These are phyloP conservation scores for Aspergillus ochraceus DNA, from an alignment of 2,329 filamentous ascomycete species.

Conservation along the genomic window DNA sequence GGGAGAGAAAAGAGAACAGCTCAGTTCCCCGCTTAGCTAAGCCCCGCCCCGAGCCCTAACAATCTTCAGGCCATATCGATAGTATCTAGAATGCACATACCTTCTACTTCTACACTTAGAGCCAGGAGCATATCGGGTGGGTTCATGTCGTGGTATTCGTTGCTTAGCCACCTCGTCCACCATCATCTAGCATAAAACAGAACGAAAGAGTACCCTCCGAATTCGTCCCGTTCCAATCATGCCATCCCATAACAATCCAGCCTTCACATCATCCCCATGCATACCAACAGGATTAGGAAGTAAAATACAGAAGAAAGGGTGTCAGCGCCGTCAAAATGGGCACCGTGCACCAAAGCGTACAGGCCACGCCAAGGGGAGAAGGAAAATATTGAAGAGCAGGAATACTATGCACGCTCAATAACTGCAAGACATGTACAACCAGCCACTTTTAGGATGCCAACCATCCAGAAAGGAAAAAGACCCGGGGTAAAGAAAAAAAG, in stretches of 20 bases:
- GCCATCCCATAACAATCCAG: constrained; percentile 1
- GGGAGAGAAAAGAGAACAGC: background rate
- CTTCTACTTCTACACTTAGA: no score
- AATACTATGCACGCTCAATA: constrained; percentile 39
- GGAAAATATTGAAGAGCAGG: constrained; percentile 23
- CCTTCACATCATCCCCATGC: constrained; percentile 1
- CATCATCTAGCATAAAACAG: no score
- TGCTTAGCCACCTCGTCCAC: no score
- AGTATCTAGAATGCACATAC: no score
- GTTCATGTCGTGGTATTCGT: no score
- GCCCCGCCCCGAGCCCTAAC: no score
- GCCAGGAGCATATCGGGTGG: no score
- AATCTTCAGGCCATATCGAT: no score
- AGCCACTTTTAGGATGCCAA: constrained; percentile 25
- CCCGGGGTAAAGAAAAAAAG: constrained; percentile 7
- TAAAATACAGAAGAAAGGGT: constrained; percentile 8
- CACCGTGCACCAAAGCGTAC: background rate
- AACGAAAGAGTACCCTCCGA: background rate
- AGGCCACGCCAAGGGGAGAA: constrained; percentile 21
- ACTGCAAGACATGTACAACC: constrained; percentile 32
- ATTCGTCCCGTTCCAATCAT: background rate
- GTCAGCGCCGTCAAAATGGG: background rate
- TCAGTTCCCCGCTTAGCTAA: background rate
- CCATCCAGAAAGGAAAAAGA: constrained; percentile 14
- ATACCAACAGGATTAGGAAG: constrained; percentile 7